Evolutionary conservation across 202 grass and related monocot species (phyloP).

Genomic region (Zoysia matrella): DNA sequence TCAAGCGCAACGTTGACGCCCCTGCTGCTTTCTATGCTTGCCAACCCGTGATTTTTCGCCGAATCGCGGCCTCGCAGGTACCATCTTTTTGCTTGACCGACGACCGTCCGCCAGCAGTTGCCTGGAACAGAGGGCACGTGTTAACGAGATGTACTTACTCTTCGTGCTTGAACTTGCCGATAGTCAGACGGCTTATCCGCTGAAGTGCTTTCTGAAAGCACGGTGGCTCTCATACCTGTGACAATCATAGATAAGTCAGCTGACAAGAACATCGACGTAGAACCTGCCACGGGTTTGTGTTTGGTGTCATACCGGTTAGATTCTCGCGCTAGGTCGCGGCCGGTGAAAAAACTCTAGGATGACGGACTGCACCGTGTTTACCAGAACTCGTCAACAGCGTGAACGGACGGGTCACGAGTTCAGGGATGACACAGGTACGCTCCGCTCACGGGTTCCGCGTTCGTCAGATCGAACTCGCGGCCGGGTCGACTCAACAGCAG

Average conservation of each 20-base stretch:
- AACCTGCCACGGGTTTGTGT: neutral
- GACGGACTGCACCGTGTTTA: neutral
- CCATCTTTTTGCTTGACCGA: neutral
- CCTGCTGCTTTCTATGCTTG: too few relatives aligned
- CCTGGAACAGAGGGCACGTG: neutral
- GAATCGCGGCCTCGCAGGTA: neutral
- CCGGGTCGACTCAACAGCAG: neutral
- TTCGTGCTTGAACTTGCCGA: neutral
- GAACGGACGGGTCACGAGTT: neutral
- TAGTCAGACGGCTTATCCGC: neutral
- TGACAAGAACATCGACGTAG: neutral
- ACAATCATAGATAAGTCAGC: neutral
- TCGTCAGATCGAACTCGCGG: neutral
- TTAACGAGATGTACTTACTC: neutral
- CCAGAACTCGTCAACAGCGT: conserved; percentile 21
- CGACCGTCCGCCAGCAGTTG: neutral
- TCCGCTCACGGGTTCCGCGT: too few relatives aligned
- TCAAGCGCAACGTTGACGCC: too few relatives aligned
- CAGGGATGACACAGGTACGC: neutral
- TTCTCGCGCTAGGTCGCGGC: neutral
- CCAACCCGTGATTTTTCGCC: neutral
- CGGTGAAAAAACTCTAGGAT: neutral
- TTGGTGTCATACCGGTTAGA: conserved; percentile 4
- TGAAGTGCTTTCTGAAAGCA: neutral
- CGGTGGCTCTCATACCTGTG: neutral